These are phyloP conservation scores for Tricholoma furcatifolium DNA, from an alignment of 768 basidiomycete species.

Conservation along the genomic window DNA sequence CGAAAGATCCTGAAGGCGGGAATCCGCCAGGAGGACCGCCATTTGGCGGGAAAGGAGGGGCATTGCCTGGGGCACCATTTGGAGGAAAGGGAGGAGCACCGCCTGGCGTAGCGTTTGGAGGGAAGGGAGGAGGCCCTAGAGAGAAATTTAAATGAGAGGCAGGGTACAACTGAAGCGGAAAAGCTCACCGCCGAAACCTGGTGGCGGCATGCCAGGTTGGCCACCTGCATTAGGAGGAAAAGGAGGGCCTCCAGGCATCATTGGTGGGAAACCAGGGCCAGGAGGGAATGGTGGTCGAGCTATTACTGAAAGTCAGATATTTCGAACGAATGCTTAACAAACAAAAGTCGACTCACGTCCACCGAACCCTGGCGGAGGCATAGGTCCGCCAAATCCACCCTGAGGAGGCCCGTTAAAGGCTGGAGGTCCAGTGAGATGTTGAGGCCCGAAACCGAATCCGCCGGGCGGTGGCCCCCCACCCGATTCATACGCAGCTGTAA, in stretches of 20 bases:
- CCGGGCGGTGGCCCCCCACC: conserved; percentile 85
- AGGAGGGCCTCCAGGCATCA: conserved; percentile 62
- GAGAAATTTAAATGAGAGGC: not conserved
- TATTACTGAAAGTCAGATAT: conserved; percentile 21
- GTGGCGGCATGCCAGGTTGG: conserved; percentile 43
- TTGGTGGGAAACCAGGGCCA: conserved; percentile 53
- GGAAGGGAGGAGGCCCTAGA: conserved; percentile 8
- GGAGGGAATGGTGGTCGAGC: conserved; percentile 74
- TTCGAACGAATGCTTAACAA: not conserved
- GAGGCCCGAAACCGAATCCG: conserved; percentile 84
- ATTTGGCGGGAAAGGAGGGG: conserved; percentile 53
- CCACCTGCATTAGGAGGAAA: conserved; percentile 61
- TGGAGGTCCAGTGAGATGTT: conserved; percentile 65
- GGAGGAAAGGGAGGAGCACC: conserved; percentile 7
- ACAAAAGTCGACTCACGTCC: conserved; percentile 39
- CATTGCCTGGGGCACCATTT: conserved; percentile 19
- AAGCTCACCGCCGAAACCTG: conserved; percentile 46
- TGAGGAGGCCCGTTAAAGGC: conserved; percentile 47
- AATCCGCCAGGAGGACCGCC: conserved; percentile 40
- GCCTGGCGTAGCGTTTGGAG: conserved; percentile 4
- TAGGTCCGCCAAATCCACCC: conserved; percentile 44
- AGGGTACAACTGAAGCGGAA: not conserved
- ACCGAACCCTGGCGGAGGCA: conserved; percentile 55
- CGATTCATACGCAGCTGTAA: conserved; percentile 89
- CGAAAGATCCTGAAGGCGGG: conserved; percentile 34